phyloP scores from a whole-genome alignment of 371 early-diverging fungal genomes.

The Synchytrium microbalum region DNA sequence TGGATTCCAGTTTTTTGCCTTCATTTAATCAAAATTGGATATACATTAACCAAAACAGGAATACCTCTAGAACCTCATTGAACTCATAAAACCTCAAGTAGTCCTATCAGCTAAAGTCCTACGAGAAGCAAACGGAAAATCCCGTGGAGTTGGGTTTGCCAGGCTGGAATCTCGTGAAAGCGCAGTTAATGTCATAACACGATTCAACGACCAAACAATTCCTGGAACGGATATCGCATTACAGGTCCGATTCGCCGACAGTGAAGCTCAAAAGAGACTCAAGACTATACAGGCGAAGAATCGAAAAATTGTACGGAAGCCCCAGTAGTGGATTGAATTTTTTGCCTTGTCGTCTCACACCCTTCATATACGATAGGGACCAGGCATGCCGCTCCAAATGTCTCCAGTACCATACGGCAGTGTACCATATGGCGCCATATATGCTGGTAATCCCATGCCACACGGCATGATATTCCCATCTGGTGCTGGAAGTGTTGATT shows the following conservation, averaged over 20 bases:
- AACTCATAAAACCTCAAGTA: constrained; percentile 54
- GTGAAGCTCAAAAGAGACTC: constrained; percentile 66
- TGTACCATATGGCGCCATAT: too few relatives aligned
- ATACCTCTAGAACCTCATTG: constrained; percentile 47
- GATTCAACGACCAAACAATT: constrained; percentile 54
- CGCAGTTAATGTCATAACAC: constrained; percentile 57
- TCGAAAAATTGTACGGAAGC: too few relatives aligned
- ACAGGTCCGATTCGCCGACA: constrained; percentile 76
- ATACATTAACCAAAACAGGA: not conserved
- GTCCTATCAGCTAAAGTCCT: constrained; percentile 68
- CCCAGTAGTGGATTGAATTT: too few relatives aligned
- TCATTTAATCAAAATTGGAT: constrained; percentile 1
- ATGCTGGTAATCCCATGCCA: too few relatives aligned
- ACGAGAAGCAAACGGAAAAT: constrained; percentile 48
- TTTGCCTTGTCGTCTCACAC: not conserved
- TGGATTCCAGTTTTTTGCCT: not conserved
- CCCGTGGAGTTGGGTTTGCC: constrained; percentile 78
- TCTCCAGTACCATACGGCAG: too few relatives aligned
- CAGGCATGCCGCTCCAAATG: too few relatives aligned
- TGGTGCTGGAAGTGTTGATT: too few relatives aligned
- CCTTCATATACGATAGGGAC: too few relatives aligned
- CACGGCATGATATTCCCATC: too few relatives aligned
- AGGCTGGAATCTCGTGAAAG: constrained; percentile 64
- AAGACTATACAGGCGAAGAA: too few relatives aligned
- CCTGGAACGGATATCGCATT: constrained; percentile 59